phyloP scores from a whole-genome alignment of 2,329 filamentous ascomycete genomes.

The Calonectria multiphialidica region DNA sequence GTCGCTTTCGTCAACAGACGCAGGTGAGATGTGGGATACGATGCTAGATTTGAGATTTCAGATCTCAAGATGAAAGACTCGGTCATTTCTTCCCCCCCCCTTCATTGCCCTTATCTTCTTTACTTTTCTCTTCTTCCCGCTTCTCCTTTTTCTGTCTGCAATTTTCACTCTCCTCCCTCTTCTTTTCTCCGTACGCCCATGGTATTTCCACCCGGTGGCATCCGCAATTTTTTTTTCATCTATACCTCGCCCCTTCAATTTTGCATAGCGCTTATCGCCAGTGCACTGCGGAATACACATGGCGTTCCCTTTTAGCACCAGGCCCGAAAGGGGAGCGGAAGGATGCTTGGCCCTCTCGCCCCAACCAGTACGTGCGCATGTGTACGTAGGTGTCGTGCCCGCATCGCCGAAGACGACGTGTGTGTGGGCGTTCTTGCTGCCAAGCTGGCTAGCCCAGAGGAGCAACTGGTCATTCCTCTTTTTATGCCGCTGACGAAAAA shows the following conservation, averaged over 20 bases:
- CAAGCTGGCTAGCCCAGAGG: not conserved
- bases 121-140: not conserved
- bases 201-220: not conserved
- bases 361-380: not conserved
- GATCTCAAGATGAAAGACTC: not conserved
- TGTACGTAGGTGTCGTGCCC: not conserved
- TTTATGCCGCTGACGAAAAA: not conserved
- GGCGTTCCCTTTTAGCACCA: not conserved
- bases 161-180: not conserved
- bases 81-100: not conserved
- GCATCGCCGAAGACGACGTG: not conserved
- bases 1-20: not conserved
- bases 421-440: not conserved
- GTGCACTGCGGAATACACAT: not conserved
- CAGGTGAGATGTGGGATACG: not conserved
- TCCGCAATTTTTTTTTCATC: not conserved
- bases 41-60: slow-evolving; percentile 5
- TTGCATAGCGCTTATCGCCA: not conserved
- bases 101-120: not conserved
- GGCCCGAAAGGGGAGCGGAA: not conserved
- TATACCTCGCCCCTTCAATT: not conserved
- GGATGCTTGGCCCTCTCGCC: not conserved
- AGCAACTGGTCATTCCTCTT: not conserved
- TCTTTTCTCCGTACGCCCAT: not conserved
- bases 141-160: not conserved